A percentile compares a stretch with the other conserved stretches of the same genome.
Evolutionary conservation across 192 early-diverging fungal genomes (phyloP).

Genomic region (Geosiphon pyriformis): DNA sequence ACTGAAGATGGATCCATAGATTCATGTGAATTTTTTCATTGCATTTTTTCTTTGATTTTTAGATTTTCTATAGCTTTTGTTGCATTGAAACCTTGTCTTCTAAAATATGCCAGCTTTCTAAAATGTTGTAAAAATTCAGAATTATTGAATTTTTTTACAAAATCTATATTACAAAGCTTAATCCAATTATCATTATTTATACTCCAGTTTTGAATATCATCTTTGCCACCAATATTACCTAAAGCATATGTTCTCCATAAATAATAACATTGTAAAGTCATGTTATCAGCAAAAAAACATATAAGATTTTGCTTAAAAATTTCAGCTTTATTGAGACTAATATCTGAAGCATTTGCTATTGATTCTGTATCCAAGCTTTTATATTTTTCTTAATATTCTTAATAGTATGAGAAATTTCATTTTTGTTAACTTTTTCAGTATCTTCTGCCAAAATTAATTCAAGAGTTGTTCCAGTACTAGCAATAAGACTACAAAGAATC

Average conservation of each 20-base stretch:
- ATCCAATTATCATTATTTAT: conserved; percentile 19
- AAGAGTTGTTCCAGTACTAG: conserved; percentile 9
- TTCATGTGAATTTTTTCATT: conserved; percentile 15
- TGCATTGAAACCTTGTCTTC: conserved; percentile 20
- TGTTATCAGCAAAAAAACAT: conserved; percentile 14
- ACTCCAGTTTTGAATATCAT: conserved; percentile 14
- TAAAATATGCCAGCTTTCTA: conserved; percentile 19
- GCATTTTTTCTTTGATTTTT: conserved; percentile 18
- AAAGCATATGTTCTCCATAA: conserved; percentile 18
- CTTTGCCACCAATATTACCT: conserved; percentile 13
- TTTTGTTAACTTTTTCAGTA: background rate
- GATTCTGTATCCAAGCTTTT: conserved; percentile 11
- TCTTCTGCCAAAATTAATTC: conserved; percentile 15
- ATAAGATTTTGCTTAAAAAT: conserved; percentile 11
- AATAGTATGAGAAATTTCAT: conserved; percentile 15
- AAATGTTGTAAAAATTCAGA: conserved; percentile 20
- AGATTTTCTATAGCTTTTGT: conserved; percentile 15
- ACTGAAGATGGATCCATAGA: conserved; percentile 9
- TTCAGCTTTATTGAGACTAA: conserved; percentile 12
- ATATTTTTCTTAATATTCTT: conserved; percentile 10
- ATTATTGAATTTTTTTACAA: conserved; percentile 20
- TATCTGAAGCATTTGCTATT: conserved; percentile 18
- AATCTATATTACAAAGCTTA: conserved; percentile 16
- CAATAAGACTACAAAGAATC: conserved; percentile 19
- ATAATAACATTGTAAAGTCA: conserved; percentile 14